phyloP scores from a whole-genome alignment of 2,329 filamentous ascomycete genomes.

The Myriosclerotinia duriaeana region DNA sequence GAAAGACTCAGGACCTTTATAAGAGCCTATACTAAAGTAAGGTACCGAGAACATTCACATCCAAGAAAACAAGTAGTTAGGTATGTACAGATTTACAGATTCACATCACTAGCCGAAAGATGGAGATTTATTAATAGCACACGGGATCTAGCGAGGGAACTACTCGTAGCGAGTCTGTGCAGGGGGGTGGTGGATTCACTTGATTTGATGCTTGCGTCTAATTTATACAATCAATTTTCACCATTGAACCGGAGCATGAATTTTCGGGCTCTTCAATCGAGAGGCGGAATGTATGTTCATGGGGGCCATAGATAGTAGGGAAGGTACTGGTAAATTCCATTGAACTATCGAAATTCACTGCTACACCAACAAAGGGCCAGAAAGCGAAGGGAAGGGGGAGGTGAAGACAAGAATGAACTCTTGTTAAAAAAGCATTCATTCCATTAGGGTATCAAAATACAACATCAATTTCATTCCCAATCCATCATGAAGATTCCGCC shows the following conservation, averaged over 20 bases:
- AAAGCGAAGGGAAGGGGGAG: neutral
- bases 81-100: no score
- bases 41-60: no score
- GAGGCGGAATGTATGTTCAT: neutral
- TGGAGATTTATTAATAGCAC: neutral
- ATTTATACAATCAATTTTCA: neutral
- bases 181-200: neutral
- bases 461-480: neutral
- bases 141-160: neutral
- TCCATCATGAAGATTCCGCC: conserved; percentile 13
- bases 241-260: neutral
- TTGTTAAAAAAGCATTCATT: neutral
- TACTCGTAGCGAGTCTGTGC: neutral
- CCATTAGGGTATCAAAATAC: conserved; percentile 5
- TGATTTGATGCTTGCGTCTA: neutral
- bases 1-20: no score
- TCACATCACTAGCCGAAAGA: neutral
- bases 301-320: no score
- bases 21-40: no score
- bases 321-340: neutral
- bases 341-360: neutral
- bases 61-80: no score
- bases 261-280: neutral
- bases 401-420: neutral
- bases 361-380: neutral